These are phyloP conservation scores for Botryotinia narcissicola DNA, from an alignment of 2,329 filamentous ascomycete genomes.

Conservation along the genomic window DNA sequence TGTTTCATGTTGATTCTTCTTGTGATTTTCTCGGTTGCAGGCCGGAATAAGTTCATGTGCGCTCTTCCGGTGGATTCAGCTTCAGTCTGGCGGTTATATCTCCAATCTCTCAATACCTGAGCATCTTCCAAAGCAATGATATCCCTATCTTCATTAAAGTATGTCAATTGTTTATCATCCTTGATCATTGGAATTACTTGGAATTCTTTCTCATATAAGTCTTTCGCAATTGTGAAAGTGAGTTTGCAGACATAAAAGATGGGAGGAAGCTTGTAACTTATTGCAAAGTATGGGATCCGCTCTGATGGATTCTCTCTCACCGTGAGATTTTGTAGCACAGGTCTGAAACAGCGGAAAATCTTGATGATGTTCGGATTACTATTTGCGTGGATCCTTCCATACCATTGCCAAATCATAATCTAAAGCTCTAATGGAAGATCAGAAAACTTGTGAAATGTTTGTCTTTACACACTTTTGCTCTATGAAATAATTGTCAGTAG, in stretches of 20 bases:
- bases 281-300: not conserved
- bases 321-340: not conserved
- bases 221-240: not conserved
- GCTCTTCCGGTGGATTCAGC: not conserved
- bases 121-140: not conserved
- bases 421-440: not conserved
- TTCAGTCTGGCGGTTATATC: not conserved
- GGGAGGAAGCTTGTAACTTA: not conserved
- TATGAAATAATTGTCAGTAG: not conserved
- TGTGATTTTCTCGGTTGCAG: not conserved
- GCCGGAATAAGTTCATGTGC: fast-evolving
- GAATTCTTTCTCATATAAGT: not conserved
- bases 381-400: not conserved
- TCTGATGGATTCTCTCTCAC: not conserved
- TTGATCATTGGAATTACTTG: not conserved
- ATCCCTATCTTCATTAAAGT: slow-evolving; percentile 1
- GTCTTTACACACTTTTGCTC: not conserved
- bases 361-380: not conserved
- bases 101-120: not conserved
- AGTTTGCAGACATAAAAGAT: not conserved
- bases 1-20: slow-evolving; percentile 8
- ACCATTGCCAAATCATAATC: not conserved
- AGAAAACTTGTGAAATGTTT: not conserved
- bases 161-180: not conserved
- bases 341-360: not conserved